These are phyloP conservation scores for Neofusicoccum parvum DNA, from an alignment of 2,329 filamentous ascomycete genomes.

Conservation along the genomic window DNA sequence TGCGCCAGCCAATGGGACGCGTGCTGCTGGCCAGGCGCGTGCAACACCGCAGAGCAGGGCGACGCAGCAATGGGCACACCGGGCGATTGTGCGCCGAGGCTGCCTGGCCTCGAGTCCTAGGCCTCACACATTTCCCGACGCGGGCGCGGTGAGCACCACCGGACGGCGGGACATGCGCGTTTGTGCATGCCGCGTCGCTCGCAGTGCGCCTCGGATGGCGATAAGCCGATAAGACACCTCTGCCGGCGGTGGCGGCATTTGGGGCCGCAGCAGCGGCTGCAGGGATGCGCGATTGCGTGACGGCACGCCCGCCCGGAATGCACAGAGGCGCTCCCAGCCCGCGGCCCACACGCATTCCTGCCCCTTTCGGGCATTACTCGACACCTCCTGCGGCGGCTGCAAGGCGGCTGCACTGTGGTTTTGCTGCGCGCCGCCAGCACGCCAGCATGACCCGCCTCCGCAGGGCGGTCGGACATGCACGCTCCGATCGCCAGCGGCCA, in stretches of 20 bases:
- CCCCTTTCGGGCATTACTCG: not conserved
- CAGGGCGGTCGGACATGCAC: conserved; percentile 13
- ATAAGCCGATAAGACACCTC: conserved; percentile 12
- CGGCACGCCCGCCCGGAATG: conserved; percentile 9
- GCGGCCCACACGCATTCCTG: conserved; percentile 1
- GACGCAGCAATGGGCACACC: not conserved
- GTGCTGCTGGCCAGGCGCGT: not conserved
- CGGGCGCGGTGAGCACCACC: not conserved
- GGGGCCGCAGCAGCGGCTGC: not conserved
- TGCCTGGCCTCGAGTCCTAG: too few species aligned
- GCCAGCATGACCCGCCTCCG: conserved; percentile 8
- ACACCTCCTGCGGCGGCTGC: not conserved
- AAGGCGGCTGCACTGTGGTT: not conserved
- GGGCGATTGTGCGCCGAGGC: too few species aligned
- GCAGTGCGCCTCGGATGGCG: not conserved
- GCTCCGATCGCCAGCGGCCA: conserved; percentile 1
- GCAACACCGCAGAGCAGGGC: not conserved
- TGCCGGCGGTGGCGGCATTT: not conserved
- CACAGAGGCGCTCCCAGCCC: not conserved
- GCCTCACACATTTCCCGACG: not conserved
- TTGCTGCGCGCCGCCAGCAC: not conserved
- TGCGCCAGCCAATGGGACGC: conserved; percentile 7
- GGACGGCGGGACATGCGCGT: not conserved
- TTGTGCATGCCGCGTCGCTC: not conserved
- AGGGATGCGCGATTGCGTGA: conserved; percentile 4